Base-by-base conservation (phyloP, 257 asterid genomes). In the Linderniella brevidens region DNA sequence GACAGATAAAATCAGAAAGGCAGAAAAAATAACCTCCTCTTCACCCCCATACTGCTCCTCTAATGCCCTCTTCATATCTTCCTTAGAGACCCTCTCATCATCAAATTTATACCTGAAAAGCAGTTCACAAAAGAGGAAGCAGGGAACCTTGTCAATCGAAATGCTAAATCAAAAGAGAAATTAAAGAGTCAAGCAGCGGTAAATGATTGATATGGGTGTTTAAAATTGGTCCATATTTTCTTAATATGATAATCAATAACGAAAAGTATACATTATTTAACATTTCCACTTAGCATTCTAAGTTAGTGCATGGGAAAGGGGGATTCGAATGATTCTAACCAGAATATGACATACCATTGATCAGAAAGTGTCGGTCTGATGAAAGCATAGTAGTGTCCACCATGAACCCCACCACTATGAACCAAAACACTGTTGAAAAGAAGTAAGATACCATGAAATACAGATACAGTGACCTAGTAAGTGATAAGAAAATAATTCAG, bases 11-110 rank as follows among this genome's bases (percentile, higher is more conserved):
- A 6, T 25, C 32, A 25, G 43, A 39, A 39, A 13, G 20, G 29
- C 11, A 25, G 53, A 42, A 44, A 50, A 60, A 9, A 46, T 41
- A 55, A 81, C 99, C 94, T 90, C 99, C 71, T 90, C 99, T 65
- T 90, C 99, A 48, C 96, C 99, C 46, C 96, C 99, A 70, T 81
- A 85, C 63, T 90, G 96, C 77, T 85, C 99, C 74, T 85, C 99
- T 53, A 90, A 61, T 32, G 92, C 99, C 62, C 87, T 82, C 79
- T 79, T 85, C 56, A 77, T 61, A 54, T 90, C 99, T 72, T 90
- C 99, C 71, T 90, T 90, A 3, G 99, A 85, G 46, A 90, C 99
- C 61, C 96, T 78, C 70, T 90, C 99, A 64, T 90, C 99, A 62
- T 90, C 96, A 71, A 90, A 85, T 64, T 90, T 85, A 62, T 67